A percentile compares a stretch with the other conserved stretches of the same genome.
Evolutionary conservation across 768 basidiomycete species (phyloP).

Genomic region (Boletus reticulatus): DNA sequence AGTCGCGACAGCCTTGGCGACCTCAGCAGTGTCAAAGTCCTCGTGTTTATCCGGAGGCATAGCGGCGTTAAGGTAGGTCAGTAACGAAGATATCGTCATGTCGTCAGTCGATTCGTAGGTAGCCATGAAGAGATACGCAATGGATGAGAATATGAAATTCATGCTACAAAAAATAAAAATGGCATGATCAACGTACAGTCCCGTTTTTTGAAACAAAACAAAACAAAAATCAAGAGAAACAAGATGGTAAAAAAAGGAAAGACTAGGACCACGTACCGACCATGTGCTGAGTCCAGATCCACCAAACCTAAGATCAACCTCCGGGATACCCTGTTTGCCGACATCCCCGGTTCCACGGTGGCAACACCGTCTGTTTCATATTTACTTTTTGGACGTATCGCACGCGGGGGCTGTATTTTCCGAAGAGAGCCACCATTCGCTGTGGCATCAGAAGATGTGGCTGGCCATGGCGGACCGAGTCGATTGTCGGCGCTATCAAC

Average conservation of each 20-base stretch:
- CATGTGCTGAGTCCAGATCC: constrained; percentile 57
- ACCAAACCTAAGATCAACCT: constrained; percentile 40
- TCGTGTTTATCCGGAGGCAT: constrained; percentile 78
- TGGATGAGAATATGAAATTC: constrained; percentile 58
- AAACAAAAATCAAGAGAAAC: constrained; percentile 1
- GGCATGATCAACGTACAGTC: constrained; percentile 5
- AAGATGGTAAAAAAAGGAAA: not conserved
- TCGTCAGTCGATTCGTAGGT: constrained; percentile 69
- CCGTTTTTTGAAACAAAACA: constrained; percentile 1
- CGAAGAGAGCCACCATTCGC: constrained; percentile 6
- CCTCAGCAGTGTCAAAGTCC: constrained; percentile 77
- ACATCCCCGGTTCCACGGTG: constrained; percentile 13
- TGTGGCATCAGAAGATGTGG: constrained; percentile 16
- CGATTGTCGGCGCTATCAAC: constrained; percentile 17
- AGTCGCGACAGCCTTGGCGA: constrained; percentile 47
- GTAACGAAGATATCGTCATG: constrained; percentile 63
- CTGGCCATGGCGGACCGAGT: constrained; percentile 20
- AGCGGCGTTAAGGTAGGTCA: constrained; percentile 73
- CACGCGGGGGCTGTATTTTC: constrained; percentile 25
- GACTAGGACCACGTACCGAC: constrained; percentile 47
- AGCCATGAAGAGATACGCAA: constrained; percentile 62
- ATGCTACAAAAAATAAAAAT: constrained; percentile 36
- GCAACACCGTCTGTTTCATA: constrained; percentile 21
- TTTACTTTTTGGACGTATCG: constrained; percentile 27
- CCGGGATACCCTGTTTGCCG: constrained; percentile 23